phyloP scores from a whole-genome alignment of 306 rosid genomes.

The Cyclanthera cordifolia region DNA sequence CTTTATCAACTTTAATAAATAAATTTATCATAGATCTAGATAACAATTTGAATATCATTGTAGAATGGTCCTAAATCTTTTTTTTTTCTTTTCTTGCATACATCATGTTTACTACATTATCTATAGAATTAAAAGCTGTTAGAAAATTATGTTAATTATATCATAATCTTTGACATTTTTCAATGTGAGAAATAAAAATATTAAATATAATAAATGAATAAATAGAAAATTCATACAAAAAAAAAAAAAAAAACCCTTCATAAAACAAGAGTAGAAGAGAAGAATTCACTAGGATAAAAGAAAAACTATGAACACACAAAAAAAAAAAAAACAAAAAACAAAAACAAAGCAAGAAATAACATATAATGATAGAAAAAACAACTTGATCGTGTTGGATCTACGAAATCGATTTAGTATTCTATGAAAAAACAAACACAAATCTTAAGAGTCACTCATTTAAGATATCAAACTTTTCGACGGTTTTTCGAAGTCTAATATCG shows the following conservation, averaged over 20 bases:
- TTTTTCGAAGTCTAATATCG: no score
- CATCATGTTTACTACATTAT: not conserved
- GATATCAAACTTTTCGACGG: no score
- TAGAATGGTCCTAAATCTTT: not conserved
- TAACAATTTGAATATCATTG: not conserved
- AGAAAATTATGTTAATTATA: not conserved
- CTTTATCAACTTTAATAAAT: not conserved
- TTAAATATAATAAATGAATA: not conserved
- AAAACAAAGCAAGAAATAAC: no score
- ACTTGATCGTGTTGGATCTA: not conserved
- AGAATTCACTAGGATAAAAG: no score
- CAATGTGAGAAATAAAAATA: not conserved
- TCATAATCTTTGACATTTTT: not conserved
- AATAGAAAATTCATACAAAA: not conserved
- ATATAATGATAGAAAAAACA: not conserved
- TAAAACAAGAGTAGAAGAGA: not conserved
- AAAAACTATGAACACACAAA: no score
- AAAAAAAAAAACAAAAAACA: no score
- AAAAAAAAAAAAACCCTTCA: not conserved
- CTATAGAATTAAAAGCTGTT: not conserved
- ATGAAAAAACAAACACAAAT: not conserved
- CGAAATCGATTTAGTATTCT: not conserved
- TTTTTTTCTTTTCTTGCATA: not conserved
- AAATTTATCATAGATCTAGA: not conserved
- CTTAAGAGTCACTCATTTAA: not conserved